These are phyloP conservation scores for Chytridium lagenaria DNA, from an alignment of 371 early-diverging fungal species.

Conservation along the genomic window DNA sequence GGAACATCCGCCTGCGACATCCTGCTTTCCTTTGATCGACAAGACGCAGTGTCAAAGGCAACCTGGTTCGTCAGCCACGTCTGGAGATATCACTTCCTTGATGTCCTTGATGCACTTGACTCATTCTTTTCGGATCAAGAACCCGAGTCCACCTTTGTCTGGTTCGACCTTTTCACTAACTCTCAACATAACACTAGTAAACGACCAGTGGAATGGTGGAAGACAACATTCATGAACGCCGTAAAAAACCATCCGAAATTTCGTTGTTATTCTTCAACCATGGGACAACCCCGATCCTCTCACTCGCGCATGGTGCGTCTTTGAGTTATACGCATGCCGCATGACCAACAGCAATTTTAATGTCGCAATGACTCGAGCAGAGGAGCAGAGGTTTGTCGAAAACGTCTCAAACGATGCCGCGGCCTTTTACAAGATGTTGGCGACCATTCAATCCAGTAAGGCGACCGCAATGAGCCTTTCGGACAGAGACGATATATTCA, in stretches of 20 bases:
- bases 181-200: conserved; percentile 22
- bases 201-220: conserved; percentile 31
- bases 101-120: conserved; percentile 28
- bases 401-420: background rate
- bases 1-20: conserved; percentile 20
- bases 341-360: conserved; percentile 13
- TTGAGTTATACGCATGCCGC: conserved; percentile 18
- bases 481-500: conserved; percentile 26
- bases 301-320: conserved; percentile 31
- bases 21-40: background rate
- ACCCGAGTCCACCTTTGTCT: conserved; percentile 7
- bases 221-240: conserved; percentile 24
- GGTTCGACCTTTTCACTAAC: conserved; percentile 39
- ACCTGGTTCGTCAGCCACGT: conserved; percentile 34
- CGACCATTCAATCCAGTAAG: background rate
- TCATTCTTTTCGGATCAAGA: conserved; percentile 1
- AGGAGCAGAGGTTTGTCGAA: background rate
- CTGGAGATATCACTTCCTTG: conserved; percentile 31
- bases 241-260: conserved; percentile 26
- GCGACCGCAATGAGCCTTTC: background rate
- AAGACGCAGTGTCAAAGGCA: conserved; percentile 3
- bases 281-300: conserved; percentile 22
- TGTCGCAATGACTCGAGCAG: conserved; percentile 16
- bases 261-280: conserved; percentile 20
- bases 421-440: background rate